phyloP scores from a whole-genome alignment of 306 rosid species.

The Quercus engelmannii region DNA sequence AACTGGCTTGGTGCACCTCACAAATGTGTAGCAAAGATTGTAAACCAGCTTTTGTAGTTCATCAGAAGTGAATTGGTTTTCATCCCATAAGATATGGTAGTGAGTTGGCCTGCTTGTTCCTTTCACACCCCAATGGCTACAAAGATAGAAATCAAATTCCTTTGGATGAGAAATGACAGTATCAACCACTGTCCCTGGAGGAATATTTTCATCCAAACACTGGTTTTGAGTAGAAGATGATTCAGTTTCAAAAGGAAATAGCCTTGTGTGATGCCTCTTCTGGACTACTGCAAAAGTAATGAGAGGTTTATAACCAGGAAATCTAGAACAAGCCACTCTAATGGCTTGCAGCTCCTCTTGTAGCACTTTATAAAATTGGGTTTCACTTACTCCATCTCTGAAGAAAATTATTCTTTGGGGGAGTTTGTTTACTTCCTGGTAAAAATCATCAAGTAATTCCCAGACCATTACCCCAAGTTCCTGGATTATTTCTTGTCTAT shows the following conservation, averaged over 20 bases:
- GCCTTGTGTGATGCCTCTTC: constrained; percentile 93
- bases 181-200: constrained; percentile 97
- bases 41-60: constrained; percentile 88
- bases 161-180: constrained; percentile 89
- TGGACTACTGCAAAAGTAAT: constrained; percentile 91
- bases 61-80: constrained; percentile 83
- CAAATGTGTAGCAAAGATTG: constrained; percentile 84
- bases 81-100: constrained; percentile 91
- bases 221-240: constrained; percentile 51
- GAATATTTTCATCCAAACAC: constrained; percentile 60
- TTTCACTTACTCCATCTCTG: constrained; percentile 96
- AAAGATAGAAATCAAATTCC: constrained; percentile 91
- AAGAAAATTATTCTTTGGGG: constrained; percentile 85
- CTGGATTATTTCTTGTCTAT: constrained; percentile 85
- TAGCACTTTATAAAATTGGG: constrained; percentile 80
- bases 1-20: constrained; percentile 92
- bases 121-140: constrained; percentile 96
- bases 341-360: constrained; percentile 83
- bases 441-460: constrained; percentile 79
- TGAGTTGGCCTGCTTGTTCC: constrained; percentile 98
- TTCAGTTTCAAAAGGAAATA: constrained; percentile 69
- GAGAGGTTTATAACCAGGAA: constrained; percentile 58
- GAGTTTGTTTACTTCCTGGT: constrained; percentile 68
- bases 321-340: constrained; percentile 61
- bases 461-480: constrained; percentile 84